Evolutionary conservation across 2,329 filamentous ascomycete genomes (phyloP).

Genomic region (Dryadomyces sulphureus): DNA sequence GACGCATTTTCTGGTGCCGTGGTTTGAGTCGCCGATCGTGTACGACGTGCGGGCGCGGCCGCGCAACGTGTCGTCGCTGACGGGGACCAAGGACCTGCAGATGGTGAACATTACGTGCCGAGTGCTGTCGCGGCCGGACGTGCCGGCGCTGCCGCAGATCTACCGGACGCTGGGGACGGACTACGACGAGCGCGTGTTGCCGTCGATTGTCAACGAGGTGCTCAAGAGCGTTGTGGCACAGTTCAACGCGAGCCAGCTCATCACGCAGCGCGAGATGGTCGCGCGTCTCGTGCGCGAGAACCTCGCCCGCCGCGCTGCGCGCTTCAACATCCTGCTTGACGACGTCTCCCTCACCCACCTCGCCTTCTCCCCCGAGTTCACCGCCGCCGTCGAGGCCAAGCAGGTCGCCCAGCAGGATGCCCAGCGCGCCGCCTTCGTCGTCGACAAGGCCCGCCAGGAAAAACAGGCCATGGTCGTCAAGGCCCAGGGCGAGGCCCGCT

Average conservation of each 20-base stretch:
- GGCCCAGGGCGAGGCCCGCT: slow-evolving; percentile 96
- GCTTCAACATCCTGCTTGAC: slow-evolving; percentile 94
- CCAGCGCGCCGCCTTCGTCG: slow-evolving; percentile 89
- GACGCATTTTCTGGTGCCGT: slow-evolving; percentile 87
- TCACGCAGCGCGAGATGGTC: slow-evolving; percentile 97
- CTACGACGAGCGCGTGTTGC: slow-evolving; percentile 92
- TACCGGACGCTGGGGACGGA: slow-evolving; percentile 88
- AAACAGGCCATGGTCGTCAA: slow-evolving; percentile 98
- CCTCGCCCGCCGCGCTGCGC: slow-evolving; percentile 73
- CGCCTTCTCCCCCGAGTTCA: slow-evolving; percentile 60
- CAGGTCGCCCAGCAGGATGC: slow-evolving; percentile 81
- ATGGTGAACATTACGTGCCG: slow-evolving; percentile 99
- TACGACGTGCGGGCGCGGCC: slow-evolving; percentile 98
- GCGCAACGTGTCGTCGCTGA: slow-evolving; percentile 89
- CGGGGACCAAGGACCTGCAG: slow-evolving; percentile 96
- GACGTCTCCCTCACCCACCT: slow-evolving; percentile 89
- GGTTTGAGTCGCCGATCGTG: slow-evolving; percentile 92
- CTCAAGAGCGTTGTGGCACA: slow-evolving; percentile 97
- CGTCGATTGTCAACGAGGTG: slow-evolving; percentile 97
- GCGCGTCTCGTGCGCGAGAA: slow-evolving; percentile 85
- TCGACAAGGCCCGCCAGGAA: slow-evolving; percentile 97
- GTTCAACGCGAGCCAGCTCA: slow-evolving; percentile 96
- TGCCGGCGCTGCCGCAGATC: slow-evolving; percentile 86
- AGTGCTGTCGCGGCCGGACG: slow-evolving; percentile 82
- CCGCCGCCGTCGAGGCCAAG: slow-evolving; percentile 58